phyloP scores from a whole-genome alignment of 2,329 filamentous ascomycete genomes.

The Aspergillus hortae region DNA sequence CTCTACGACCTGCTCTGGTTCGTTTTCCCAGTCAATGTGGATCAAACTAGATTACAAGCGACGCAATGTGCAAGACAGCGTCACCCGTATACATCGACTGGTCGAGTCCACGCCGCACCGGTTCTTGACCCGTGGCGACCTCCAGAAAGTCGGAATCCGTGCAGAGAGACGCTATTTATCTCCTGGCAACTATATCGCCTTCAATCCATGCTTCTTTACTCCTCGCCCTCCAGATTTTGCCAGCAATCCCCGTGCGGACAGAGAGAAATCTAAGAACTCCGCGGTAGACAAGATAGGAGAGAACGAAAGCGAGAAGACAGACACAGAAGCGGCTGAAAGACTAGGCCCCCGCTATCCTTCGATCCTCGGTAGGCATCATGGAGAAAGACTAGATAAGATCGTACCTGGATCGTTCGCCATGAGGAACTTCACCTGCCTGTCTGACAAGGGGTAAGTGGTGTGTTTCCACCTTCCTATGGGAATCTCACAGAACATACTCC shows the following conservation, averaged over 20 bases:
- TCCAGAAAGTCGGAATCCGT: not conserved
- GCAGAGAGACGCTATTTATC: not conserved
- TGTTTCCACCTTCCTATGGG: too few species aligned
- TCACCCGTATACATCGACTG: not conserved
- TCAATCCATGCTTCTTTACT: not conserved
- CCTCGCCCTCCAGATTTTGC: not conserved
- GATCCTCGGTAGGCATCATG: too few species aligned
- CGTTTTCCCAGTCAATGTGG: too few species aligned
- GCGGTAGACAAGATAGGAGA: not conserved
- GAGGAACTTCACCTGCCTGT: not conserved
- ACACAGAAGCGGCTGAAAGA: too few species aligned
- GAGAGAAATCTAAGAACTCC: not conserved
- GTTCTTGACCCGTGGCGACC: not conserved
- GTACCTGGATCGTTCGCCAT: too few species aligned
- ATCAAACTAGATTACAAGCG: not conserved
- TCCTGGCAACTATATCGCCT: not conserved
- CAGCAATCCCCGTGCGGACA: not conserved
- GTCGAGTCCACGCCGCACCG: not conserved
- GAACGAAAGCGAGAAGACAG: not conserved
- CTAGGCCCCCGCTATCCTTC: too few species aligned
- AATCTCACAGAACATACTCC: not conserved
- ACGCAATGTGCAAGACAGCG: not conserved
- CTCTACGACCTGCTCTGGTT: too few species aligned
- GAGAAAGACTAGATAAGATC: too few species aligned
- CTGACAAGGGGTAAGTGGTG: not conserved